phyloP scores from a whole-genome alignment of 1,284 basidiomycete species.

The Mrakiaceae sp. region DNA sequence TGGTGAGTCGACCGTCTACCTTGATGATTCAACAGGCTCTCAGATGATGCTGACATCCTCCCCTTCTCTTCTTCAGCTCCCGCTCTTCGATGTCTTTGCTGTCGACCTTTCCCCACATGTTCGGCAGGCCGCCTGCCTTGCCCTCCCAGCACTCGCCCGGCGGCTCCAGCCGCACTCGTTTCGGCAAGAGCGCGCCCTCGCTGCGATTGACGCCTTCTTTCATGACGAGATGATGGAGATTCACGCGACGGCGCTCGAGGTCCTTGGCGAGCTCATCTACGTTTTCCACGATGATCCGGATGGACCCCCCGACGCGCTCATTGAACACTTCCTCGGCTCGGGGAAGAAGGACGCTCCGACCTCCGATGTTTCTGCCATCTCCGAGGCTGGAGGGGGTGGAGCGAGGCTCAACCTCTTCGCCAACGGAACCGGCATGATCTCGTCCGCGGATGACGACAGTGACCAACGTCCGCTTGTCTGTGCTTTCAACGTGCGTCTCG shows the following conservation, averaged over 20 bases:
- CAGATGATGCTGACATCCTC: conserved; percentile 6
- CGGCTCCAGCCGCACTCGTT: conserved; percentile 45
- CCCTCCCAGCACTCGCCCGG: conserved; percentile 66
- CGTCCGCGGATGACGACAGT: conserved; percentile 21
- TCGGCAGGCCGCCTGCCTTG: conserved; percentile 76
- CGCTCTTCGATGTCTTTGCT: conserved; percentile 60
- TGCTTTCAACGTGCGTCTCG: conserved; percentile 62
- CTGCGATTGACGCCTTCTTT: conserved; percentile 52
- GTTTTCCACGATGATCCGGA: conserved; percentile 55
- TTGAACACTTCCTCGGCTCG: conserved; percentile 59
- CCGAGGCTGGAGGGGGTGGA: neutral
- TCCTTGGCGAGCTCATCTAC: conserved; percentile 82
- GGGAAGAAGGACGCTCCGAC: conserved; percentile 12
- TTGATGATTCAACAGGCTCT: neutral
- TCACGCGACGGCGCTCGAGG: conserved; percentile 70
- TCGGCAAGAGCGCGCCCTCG: conserved; percentile 52
- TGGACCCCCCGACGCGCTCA: conserved; percentile 67
- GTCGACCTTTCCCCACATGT: conserved; percentile 71
- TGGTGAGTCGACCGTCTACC: conserved; percentile 43
- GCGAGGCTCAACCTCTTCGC: conserved; percentile 10
- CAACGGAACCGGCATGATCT: conserved; percentile 2
- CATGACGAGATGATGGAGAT: conserved; percentile 58
- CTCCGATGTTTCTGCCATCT: no score
- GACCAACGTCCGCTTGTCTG: conserved; percentile 61
- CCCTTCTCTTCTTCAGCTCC: conserved; percentile 44